Percentiles rank a stretch among this genome's conserved stretches.
phyloP scores from a whole-genome alignment of 495 filamentous ascomycete species.

The Sordaria brevicollis region DNA sequence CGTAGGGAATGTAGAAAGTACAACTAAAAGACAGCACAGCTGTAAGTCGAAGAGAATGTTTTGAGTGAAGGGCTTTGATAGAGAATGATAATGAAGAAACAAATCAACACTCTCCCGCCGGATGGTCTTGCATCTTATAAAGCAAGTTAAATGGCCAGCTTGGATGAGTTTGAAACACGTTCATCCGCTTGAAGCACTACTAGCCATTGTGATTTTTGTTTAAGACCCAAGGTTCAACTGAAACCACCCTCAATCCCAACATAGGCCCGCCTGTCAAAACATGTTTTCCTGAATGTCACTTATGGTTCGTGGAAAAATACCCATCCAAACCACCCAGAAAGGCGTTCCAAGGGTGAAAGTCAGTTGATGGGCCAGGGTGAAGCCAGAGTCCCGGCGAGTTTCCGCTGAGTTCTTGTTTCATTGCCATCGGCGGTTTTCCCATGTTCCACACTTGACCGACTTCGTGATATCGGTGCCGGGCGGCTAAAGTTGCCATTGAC shows the following conservation, averaged over 20 bases:
- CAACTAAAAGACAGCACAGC: conserved; percentile 16
- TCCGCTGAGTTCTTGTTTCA: not conserved
- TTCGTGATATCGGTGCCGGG: not conserved
- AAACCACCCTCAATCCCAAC: not conserved
- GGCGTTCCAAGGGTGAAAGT: not conserved
- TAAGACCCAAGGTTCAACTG: not conserved
- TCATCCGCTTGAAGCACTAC: not conserved
- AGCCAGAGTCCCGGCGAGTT: not conserved
- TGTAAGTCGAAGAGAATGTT: conserved; percentile 5
- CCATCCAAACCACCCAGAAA: not conserved
- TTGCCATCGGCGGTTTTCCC: not conserved
- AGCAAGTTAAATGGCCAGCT: not conserved
- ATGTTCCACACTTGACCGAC: not conserved
- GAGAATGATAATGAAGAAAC: not conserved
- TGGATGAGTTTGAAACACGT: not conserved
- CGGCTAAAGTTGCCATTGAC: not conserved
- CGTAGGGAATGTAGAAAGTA: not conserved
- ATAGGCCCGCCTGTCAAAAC: not conserved
- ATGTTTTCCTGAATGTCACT: not conserved
- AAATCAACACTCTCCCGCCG: not conserved
- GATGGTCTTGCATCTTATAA: not conserved
- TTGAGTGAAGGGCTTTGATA: not conserved
- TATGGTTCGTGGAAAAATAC: not conserved
- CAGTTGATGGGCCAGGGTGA: not conserved
- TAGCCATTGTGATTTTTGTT: not conserved